Conservation (phyloP, 2,329 filamentous ascomycete species). For the Clarireedia homoeocarpa region DNA sequence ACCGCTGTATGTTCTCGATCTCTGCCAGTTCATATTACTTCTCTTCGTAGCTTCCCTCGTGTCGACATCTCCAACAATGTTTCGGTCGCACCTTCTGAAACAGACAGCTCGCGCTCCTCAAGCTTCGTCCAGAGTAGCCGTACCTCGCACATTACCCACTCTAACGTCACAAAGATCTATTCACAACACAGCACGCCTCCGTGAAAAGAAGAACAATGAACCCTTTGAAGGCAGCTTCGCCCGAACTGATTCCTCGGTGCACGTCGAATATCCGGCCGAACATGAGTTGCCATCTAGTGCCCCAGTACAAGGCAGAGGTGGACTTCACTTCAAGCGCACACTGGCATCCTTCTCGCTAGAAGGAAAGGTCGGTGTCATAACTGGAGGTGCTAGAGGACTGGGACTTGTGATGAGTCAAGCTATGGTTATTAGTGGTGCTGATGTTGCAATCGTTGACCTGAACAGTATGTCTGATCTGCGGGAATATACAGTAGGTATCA, state of each 20-base stretch:
- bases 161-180: conserved; percentile 15
- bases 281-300: conserved; percentile 61
- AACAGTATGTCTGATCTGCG: conserved; percentile 57
- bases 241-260: conserved; percentile 70
- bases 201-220: conserved; percentile 21
- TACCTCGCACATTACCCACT: conserved; percentile 13
- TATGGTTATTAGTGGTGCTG: conserved; percentile 77
- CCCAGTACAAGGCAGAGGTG: conserved; percentile 68
- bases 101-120: conserved; percentile 21
- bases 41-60: neutral
- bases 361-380: conserved; percentile 75
- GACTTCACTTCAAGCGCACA: conserved; percentile 76
- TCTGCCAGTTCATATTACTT: neutral
- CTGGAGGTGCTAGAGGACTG: conserved; percentile 81
- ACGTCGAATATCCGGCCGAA: conserved; percentile 71
- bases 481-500: neutral
- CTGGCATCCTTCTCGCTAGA: conserved; percentile 82
- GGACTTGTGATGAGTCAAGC: conserved; percentile 91
- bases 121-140: conserved; percentile 13
- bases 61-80: conserved; percentile 18
- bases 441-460: conserved; percentile 87
- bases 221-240: conserved; percentile 44
- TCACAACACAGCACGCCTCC: conserved; percentile 16
- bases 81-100: conserved; percentile 25
- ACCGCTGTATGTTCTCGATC: too few relatives aligned